A percentile compares a stretch with the other conserved stretches of the same genome.
Conservation (phyloP, 2,329 filamentous ascomycete genomes). For the Thielaviopsis cerberus region DNA sequence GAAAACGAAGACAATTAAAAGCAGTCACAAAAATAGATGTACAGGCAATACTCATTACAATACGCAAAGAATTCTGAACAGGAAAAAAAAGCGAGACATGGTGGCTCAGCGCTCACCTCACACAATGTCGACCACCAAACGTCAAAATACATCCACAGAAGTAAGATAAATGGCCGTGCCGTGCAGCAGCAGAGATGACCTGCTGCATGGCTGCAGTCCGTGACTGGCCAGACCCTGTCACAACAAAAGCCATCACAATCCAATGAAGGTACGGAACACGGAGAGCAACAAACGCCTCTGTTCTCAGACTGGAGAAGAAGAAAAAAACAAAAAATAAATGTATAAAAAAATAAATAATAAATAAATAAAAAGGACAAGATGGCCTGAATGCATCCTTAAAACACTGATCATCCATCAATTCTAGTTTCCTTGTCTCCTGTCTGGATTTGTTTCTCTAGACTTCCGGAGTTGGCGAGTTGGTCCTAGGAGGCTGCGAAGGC, state of each 20-base stretch:
- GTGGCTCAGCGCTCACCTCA: neutral
- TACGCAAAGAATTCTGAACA: neutral
- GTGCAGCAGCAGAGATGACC: neutral
- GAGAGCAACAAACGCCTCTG: neutral
- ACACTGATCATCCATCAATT: neutral
- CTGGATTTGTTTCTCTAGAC: neutral
- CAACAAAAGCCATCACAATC: neutral
- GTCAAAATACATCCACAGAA: neutral
- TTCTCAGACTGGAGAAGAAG: no score
- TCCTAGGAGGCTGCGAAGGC: neutral
- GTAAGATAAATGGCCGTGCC: neutral
- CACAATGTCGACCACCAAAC: neutral
- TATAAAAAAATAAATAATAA: no score
- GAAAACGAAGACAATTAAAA: neutral
- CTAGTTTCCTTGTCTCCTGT: neutral
- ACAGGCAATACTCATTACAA: neutral
- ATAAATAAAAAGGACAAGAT: neutral
- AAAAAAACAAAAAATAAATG: no score
- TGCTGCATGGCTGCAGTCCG: neutral
- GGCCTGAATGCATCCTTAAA: neutral
- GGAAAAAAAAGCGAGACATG: neutral
- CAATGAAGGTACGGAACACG: neutral
- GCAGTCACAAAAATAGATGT: neutral
- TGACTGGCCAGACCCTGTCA: neutral
- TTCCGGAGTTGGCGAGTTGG: neutral